Base-by-base conservation (phyloP, 2,329 filamentous ascomycete genomes). In the Beauveria pseudobassiana region DNA sequence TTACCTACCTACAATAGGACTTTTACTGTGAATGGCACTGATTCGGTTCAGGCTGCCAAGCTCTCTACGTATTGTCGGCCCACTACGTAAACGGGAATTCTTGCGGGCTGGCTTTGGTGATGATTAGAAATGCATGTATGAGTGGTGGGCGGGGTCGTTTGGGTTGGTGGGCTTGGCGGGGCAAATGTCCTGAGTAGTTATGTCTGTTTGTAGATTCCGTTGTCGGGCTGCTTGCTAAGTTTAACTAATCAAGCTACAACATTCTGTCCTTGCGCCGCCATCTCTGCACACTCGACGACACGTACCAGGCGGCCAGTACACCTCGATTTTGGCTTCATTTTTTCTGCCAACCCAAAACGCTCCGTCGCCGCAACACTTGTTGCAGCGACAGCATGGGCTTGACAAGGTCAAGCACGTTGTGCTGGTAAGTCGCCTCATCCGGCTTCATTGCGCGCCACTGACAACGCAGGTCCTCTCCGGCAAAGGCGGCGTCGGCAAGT, bases 401-500 rank as follows among this genome's bases (percentile, higher is more conserved):
- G 45, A 70, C 51, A 87, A 87, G 67, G 83, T 93, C 69, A 88
- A 90, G 69, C 87, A 93, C 71, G 88, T 95, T 65, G 80, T 92
- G 66, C 83, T 95, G 68, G 89, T 91, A 77, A 40, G 78, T 73
- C 58, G 52, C 59, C 10, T 55, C 42, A 26, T 18, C 34, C 38
- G 18, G 10, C 24, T 28, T 26, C 10, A 9, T 26, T 20, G 2
- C 18, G 8, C 18, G 8, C 18, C 24, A 46, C 45, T 22, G 49
- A 51, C 30, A 26, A 30, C 18, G 2, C 61, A 86, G 83, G 83
- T 93, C 65, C 88, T 99, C 53, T 98, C 95, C 14, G 95, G 95
- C 69, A 99, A 99, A 82, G 95, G 95, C 71, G 95, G 95, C 68
- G 95, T 99, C 22, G 95, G 95, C 63, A 99, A 99, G 80, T 98